These are phyloP conservation scores for Fusarium caatingaense DNA, from an alignment of 2,329 filamentous ascomycete genomes.

Conservation along the genomic window DNA sequence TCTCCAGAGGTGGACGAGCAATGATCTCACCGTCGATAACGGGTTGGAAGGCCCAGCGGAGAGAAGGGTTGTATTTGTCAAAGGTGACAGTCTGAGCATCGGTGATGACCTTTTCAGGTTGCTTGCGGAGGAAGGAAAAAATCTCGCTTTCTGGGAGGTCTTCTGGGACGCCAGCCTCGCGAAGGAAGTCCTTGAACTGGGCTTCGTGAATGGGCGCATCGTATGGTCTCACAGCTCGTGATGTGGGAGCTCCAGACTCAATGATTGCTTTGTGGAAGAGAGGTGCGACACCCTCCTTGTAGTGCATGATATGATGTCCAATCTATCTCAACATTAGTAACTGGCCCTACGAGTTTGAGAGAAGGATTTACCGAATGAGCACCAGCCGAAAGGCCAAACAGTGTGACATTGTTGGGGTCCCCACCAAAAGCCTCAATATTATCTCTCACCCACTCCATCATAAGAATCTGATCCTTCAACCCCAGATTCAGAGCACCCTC, in stretches of 20 bases:
- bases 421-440: conserved; percentile 66
- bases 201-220: conserved; percentile 69
- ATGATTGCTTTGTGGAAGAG: conserved; percentile 66
- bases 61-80: conserved; percentile 55
- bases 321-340: conserved; percentile 56
- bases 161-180: conserved; percentile 23
- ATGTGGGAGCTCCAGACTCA: conserved; percentile 66
- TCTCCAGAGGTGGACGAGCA: conserved; percentile 65
- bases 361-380: conserved; percentile 58
- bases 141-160: conserved; percentile 47
- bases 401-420: conserved; percentile 58
- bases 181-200: conserved; percentile 58
- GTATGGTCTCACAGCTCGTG: conserved; percentile 63
- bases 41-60: conserved; percentile 74
- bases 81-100: conserved; percentile 59
- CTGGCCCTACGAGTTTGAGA: rapidly evolving
- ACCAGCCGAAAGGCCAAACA: conserved; percentile 56
- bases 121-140: conserved; percentile 60
- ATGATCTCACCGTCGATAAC: conserved; percentile 72
- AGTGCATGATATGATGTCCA: conserved; percentile 72
- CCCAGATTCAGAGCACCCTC: conserved; percentile 67
- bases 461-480: conserved; percentile 62
- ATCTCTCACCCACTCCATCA: conserved; percentile 66
- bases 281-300: conserved; percentile 54
- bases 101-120: conserved; percentile 44